Evolutionary conservation across 768 basidiomycete species (phyloP), one percentile per base, ranked within the genome.

Genomic region (Mycena albidolilacea): DNA sequence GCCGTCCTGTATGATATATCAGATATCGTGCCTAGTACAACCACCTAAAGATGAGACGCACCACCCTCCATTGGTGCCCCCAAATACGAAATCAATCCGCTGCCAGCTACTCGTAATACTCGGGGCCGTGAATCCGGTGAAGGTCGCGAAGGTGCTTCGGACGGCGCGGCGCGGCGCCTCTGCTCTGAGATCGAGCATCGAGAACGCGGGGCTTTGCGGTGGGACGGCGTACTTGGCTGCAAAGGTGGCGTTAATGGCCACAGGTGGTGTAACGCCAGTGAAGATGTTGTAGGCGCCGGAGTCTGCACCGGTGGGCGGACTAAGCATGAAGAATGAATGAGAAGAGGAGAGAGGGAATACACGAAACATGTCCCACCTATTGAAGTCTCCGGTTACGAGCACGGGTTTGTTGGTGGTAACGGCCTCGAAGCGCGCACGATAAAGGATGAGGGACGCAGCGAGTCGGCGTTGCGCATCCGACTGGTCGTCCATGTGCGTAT

Each of bases 311-410:
- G 77, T 82, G 7, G 85, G 81, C 11, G 83, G 81, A 75, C 88
- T 89, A 73, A 14, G 19, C 30, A 30, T 30, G n/a, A 39, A 23
- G 38, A 43, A 38, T 52, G 37, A 17, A 37, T 39, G 7, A 4
- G 19, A n/a, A 10, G 11, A 5, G 2, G 5, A 39, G 19, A 19
- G 38, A 5, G 11, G 9, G 41, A 19, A 52, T 8, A 8, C 1
- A 19, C 15, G 7, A 52, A n/a, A 52, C 8, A 39, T n/a, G 38
- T 8, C 35, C 10, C 69, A 79, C 82, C 82, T 83, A 64, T 90
- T 90, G 76, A 90, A 89, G 80, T 90, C 89, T 2, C 89, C 89
- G 0, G 83, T 84, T 72, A 90, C 76, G 69, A 90, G 69, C 7
- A 90, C 86, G 0, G 88, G 85, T 0, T 78, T 79, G 4, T 73